These are phyloP conservation scores for Penicillium psychrofluorescens DNA, from an alignment of 495 filamentous ascomycete species.

Conservation along the genomic window DNA sequence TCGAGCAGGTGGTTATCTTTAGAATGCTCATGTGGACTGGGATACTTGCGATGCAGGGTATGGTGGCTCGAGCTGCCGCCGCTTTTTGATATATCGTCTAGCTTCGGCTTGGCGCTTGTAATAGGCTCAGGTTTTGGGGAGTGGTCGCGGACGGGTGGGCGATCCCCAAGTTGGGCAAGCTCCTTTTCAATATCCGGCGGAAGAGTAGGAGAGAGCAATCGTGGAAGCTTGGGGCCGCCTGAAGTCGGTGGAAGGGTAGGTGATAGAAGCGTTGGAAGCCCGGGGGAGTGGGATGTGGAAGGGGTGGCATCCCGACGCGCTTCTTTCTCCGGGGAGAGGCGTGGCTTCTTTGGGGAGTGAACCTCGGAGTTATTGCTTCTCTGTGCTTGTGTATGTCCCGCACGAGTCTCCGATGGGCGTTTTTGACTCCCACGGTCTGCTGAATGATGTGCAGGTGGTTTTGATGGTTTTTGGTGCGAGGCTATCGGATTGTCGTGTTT, in stretches of 20 bases:
- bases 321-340: constrained; percentile 22
- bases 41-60: constrained; percentile 5
- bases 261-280: constrained; percentile 32
- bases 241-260: constrained; percentile 35
- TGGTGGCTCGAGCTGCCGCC: constrained; percentile 5
- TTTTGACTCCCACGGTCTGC: constrained; percentile 21
- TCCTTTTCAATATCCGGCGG: constrained; percentile 44
- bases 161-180: constrained; percentile 26
- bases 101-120: constrained; percentile 1
- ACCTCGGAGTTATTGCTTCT: constrained; percentile 11
- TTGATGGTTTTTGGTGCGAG: constrained; percentile 1
- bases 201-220: constrained; percentile 38
- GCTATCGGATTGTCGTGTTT: constrained; percentile 11
- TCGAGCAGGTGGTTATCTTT: neutral
- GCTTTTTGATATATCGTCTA: constrained; percentile 7
- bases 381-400: constrained; percentile 10
- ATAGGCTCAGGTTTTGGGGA: constrained; percentile 9
- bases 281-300: constrained; percentile 16
- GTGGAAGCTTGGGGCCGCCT: constrained; percentile 25
- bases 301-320: constrained; percentile 11
- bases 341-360: constrained; percentile 23
- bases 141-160: constrained; percentile 6
- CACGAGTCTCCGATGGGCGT: constrained; percentile 21
- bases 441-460: constrained; percentile 9
- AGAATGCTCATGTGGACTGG: neutral